These are phyloP conservation scores for Venturia pyrina DNA, from an alignment of 2,329 filamentous ascomycete genomes.

Conservation along the genomic window DNA sequence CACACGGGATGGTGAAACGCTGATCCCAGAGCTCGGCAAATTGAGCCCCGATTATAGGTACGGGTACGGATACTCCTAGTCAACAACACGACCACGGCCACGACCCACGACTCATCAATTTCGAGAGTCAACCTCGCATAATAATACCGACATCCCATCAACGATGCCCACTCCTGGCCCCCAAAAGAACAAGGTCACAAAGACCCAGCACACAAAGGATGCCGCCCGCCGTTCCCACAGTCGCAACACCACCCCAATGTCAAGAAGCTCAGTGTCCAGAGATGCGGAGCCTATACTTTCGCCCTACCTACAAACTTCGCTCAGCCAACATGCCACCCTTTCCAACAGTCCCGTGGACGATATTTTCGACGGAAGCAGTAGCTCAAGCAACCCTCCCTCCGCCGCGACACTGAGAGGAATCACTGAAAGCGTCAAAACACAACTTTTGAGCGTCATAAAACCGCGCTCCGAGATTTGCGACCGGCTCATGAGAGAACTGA, in stretches of 20 bases:
- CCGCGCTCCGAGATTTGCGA: constrained; percentile 57
- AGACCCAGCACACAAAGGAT: constrained; percentile 18
- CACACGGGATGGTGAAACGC: too few species aligned
- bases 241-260: constrained; percentile 67
- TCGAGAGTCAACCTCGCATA: too few species aligned
- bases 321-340: constrained; percentile 40
- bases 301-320: constrained; percentile 54
- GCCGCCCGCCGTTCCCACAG: constrained; percentile 56
- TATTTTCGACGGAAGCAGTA: constrained; percentile 53
- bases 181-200: constrained; percentile 45
- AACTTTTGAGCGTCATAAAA: constrained; percentile 31
- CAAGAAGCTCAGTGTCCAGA: constrained; percentile 38
- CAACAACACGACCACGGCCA: background rate
- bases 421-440: constrained; percentile 54
- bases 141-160: background rate
- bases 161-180: constrained; percentile 17
- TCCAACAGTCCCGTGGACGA: constrained; percentile 56
- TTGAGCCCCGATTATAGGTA: too few species aligned
- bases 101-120: too few species aligned
- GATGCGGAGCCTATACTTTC: constrained; percentile 28
- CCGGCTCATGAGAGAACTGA: constrained; percentile 61
- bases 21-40: too few species aligned
- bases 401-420: constrained; percentile 55
- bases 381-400: constrained; percentile 43
- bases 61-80: too few species aligned